These are phyloP conservation scores for Azolla pinnata DNA, from an alignment of 75 land plant genomes.

Conservation along the genomic window DNA sequence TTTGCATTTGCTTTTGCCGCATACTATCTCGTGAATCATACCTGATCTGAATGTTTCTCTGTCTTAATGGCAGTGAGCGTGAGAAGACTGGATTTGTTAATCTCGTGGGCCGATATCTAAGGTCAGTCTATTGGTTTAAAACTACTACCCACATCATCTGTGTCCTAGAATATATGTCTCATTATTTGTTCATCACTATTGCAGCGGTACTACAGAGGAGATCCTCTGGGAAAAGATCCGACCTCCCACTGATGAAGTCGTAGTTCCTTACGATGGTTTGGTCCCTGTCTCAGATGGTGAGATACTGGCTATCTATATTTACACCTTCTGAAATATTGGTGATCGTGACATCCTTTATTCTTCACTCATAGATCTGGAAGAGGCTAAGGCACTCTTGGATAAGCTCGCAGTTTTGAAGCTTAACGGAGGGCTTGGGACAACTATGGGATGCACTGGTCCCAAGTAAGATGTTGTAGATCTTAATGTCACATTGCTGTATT, in stretches of 20 bases:
- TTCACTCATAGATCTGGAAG: constrained; percentile 43
- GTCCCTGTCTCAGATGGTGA: constrained; percentile 63
- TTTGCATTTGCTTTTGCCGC: neutral
- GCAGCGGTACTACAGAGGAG: constrained; percentile 72
- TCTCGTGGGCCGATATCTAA: constrained; percentile 79
- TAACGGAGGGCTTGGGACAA: constrained; percentile 96
- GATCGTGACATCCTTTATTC: neutral
- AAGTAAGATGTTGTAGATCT: constrained; percentile 49
- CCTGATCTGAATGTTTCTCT: neutral
- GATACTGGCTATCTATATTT: no score
- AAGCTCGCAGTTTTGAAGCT: constrained; percentile 94
- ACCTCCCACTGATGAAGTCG: constrained; percentile 91
- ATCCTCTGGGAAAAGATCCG: constrained; percentile 91
- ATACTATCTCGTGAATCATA: neutral
- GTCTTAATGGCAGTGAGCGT: constrained; percentile 46
- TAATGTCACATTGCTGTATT: neutral
- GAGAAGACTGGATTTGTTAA: constrained; percentile 92
- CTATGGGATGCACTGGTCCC: constrained; percentile 99
- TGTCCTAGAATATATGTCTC: neutral
- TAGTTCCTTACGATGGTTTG: constrained; percentile 76
- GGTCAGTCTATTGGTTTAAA: constrained; percentile 32
- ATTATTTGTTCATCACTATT: neutral
- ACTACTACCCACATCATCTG: neutral
- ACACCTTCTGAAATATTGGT: no score
- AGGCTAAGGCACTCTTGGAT: constrained; percentile 65